Conservation (phyloP, 768 basidiomycete genomes). For the Termitomyces sp. region DNA sequence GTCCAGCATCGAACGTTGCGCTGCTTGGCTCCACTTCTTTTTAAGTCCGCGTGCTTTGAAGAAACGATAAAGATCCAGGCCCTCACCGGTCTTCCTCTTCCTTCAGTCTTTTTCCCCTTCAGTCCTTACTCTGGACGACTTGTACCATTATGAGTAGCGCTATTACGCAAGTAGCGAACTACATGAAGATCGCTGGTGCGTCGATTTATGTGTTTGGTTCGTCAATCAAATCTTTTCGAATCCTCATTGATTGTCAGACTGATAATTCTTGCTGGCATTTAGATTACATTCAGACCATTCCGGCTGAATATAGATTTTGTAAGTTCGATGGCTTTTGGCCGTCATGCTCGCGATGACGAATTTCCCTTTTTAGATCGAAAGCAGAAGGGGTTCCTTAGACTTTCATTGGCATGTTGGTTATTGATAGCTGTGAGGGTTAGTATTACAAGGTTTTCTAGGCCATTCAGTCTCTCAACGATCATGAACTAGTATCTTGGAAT, state of each 20-base stretch:
- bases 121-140: background rate
- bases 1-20: background rate
- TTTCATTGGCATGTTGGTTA: constrained; percentile 16
- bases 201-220: constrained; percentile 16
- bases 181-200: constrained; percentile 16
- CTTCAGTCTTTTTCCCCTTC: background rate
- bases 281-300: constrained; percentile 17
- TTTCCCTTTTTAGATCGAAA: constrained; percentile 8
- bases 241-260: background rate
- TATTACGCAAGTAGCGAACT: constrained; percentile 9
- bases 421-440: constrained; percentile 12
- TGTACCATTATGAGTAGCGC: background rate
- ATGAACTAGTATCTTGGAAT: constrained; percentile 14
- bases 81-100: background rate
- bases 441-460: background rate
- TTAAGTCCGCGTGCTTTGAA: background rate
- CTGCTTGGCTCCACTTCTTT: background rate
- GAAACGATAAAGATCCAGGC: background rate
- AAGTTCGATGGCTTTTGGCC: background rate
- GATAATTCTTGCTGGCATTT: background rate
- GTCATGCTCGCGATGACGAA: background rate
- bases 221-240: background rate
- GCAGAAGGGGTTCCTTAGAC: constrained; percentile 11
- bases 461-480: background rate
- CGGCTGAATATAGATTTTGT: constrained; percentile 15